A percentile compares a stretch with the other conserved stretches of the same genome.
These are phyloP conservation scores for Phoenix roebelenii DNA, from an alignment of 176 grass and related monocot species.

Conservation along the genomic window DNA sequence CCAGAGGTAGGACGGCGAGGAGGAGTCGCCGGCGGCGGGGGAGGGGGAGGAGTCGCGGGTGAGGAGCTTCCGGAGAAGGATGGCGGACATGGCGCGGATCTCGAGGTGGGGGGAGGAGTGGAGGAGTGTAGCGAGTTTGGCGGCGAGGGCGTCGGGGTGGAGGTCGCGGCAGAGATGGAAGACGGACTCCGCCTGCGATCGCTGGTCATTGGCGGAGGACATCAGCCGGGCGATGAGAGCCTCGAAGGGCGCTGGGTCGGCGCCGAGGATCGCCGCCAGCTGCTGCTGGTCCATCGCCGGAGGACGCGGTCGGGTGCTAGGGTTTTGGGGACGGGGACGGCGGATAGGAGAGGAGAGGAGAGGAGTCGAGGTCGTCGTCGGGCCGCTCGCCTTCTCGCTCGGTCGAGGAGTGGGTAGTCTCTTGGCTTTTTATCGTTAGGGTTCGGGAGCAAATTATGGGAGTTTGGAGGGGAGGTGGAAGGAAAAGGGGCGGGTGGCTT, in stretches of 20 bases:
- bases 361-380: too few relatives aligned
- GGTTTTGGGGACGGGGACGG: background rate
- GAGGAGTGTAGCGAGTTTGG: conserved; percentile 54
- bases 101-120: conserved; percentile 32
- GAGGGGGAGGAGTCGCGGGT: conserved; percentile 22
- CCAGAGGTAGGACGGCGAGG: conserved; percentile 30
- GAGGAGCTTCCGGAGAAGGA: conserved; percentile 76
- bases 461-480: too few relatives aligned
- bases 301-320: too few relatives aligned
- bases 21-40: background rate
- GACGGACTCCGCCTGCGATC: conserved; percentile 64
- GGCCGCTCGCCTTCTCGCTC: too few relatives aligned
- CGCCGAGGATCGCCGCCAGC: conserved; percentile 4
- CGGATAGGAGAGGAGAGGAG: background rate
- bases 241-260: conserved; percentile 33
- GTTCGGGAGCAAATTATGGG: too few relatives aligned
- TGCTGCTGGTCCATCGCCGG: conserved; percentile 1
- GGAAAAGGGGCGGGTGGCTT: too few relatives aligned
- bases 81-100: conserved; percentile 56
- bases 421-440: too few relatives aligned
- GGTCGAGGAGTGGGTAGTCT: too few relatives aligned
- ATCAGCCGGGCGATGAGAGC: conserved; percentile 61
- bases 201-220: conserved; percentile 85
- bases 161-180: conserved; percentile 70
- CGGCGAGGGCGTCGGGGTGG: conserved; percentile 65